Conservation (phyloP, 768 basidiomycete species). For the Thelephora aurantiotincta region DNA sequence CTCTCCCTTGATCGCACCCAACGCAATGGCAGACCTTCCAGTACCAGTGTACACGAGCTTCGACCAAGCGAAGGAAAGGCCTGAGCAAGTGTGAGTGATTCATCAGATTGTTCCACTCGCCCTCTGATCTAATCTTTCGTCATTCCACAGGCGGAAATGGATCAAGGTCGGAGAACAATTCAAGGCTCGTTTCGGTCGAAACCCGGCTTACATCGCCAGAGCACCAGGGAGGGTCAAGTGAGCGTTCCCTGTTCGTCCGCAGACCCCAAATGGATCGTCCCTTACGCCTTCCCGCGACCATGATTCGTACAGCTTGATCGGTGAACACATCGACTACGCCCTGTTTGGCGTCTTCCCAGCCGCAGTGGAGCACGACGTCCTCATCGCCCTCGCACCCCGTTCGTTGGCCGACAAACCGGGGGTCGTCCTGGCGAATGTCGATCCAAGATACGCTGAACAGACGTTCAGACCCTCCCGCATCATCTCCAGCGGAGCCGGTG, state of each 20-base stretch:
- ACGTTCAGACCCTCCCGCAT: conserved; percentile 40
- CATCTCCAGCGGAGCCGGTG: conserved; percentile 15
- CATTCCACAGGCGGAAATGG: conserved; percentile 33
- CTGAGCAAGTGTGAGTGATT: conserved; percentile 32
- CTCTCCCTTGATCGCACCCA: background rate
- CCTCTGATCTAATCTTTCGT: background rate
- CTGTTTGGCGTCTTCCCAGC: conserved; percentile 75
- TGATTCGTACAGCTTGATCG: conserved; percentile 23
- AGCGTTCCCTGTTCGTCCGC: conserved; percentile 11
- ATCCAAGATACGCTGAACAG: conserved; percentile 42
- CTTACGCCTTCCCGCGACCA: background rate
- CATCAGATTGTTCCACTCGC: background rate
- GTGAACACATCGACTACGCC: conserved; percentile 78
- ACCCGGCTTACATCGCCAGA: conserved; percentile 55
- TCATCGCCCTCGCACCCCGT: conserved; percentile 58
- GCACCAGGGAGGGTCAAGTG: conserved; percentile 79
- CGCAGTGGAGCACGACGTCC: conserved; percentile 74
- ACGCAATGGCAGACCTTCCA: conserved; percentile 39
- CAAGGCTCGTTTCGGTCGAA: conserved; percentile 44
- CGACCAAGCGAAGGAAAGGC: conserved; percentile 35
- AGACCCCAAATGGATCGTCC: conserved; percentile 15
- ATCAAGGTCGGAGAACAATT: conserved; percentile 48
- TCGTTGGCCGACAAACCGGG: conserved; percentile 12
- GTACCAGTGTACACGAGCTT: conserved; percentile 52
- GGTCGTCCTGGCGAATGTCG: conserved; percentile 50